Base-by-base conservation (phyloP, 2,329 filamentous ascomycete genomes). In the Sporothrix brasiliensis region DNA sequence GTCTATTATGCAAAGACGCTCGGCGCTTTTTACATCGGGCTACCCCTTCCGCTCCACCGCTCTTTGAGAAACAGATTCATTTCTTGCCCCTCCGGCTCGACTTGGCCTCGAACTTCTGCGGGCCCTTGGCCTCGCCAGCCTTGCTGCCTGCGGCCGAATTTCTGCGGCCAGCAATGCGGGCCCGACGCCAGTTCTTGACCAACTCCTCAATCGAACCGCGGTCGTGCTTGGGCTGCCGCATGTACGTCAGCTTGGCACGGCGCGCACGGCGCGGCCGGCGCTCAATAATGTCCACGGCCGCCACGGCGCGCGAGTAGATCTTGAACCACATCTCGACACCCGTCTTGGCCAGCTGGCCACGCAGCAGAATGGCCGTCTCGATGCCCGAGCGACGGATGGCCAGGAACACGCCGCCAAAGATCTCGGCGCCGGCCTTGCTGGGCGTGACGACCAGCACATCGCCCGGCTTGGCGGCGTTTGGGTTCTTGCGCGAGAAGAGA, bases 311-410 rank as follows among this genome's bases (percentile, higher is more conserved):
- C 78, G 89, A 92, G 84, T 95, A 98, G 71, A 98, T 85, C 85
- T 99, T 99, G 81, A 92, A 93, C 90, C 93, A 97, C 92, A 97
- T 95, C 86, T 99, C 95, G 72, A 97, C 92, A 72, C 92, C 92
- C 7, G 96, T 88, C 76, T 92, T 88, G 75, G 92, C 94, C 76
- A 99, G 83, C 78, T 96, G 89, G 76, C 94, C 94, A 70, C 95
- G 88, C 72, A 99, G 85, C 72, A 97, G 83, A 69, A 99, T 90
- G 4, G 92, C 91, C 2, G 93, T 97, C 82, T 98, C 94, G 72
- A 95, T 87, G 72, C 93, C 93, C n/a, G 91, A 87, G 69, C 93
- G 87, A 70, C 94, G 91, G 79, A 99, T 94, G 78, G 91, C 91
- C 78, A 99, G 85, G 77, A 92, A 91, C 16, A 95, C 92, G 53